Base-by-base conservation (phyloP, 768 basidiomycete species). In the Leccinum incarnatum region DNA sequence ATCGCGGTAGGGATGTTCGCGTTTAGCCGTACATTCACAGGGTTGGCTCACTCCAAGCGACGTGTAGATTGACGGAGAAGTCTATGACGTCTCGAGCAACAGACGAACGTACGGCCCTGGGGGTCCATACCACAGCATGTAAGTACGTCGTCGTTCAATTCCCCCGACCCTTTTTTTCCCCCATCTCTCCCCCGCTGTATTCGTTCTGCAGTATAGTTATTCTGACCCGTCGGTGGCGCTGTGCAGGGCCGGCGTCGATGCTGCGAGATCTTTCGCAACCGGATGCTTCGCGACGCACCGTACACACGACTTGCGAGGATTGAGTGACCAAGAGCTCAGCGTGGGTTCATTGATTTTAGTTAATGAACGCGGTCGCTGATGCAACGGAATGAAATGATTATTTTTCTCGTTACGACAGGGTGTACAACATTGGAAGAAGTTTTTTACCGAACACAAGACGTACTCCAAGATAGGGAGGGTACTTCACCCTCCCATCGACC, bases 261-360 rank as follows among this genome's bases (percentile, higher is more conserved):
- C 92, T n/a, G 90, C 92, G 27, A 79, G 95, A 64, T 89, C 95
- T 0, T 98, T 93, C 73, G 92, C 83, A 48, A 98, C 95, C 2
- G 95, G 95, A 10, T 98, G 95, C 72, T 97, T 98, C 78, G 81
- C 85, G 65, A 84, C 84, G 4, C 95, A 98, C 75, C 83, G 85
- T 48, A 98, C 95, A 40, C 89, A 97, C 75, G 95, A 98, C 76
- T 77, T 89, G 60, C 87, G 95, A 61, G 96, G 89, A 15, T 74
- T 98, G 64, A 80, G 78, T 36, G 84, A 88, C 53, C 72, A 76
- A 59, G 92, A 98, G 74, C 71, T 89, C 61, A 73, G 78, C 69
- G 95, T 91, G 71, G 66, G 84, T 76, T 54, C 25, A 53, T 57
- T 45, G n/a, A 51, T 55, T 19, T 40, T 21, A 32, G 4, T 42